Percentiles rank a stretch among this genome's conserved stretches.
phyloP scores from a whole-genome alignment of 2,329 filamentous ascomycete species.

The Cercospora nicotianae region DNA sequence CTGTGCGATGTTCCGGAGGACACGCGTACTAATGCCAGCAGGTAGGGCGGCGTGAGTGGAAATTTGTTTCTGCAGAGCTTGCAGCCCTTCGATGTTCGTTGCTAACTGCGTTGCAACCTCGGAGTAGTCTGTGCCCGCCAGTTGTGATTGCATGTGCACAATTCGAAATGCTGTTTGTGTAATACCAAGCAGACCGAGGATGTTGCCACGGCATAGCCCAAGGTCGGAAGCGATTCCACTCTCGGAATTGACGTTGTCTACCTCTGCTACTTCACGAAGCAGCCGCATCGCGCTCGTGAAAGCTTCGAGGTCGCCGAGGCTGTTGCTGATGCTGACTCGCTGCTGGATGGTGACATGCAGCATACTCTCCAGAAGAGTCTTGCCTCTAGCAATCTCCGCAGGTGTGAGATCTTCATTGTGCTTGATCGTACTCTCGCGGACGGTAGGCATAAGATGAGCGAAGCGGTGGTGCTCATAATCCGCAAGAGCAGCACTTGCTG shows the following conservation, averaged over 20 bases:
- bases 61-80: not conserved
- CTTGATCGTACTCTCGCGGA: constrained; percentile 66
- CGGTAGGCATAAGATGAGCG: constrained; percentile 68
- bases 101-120: not conserved
- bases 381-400: constrained; percentile 74
- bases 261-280: constrained; percentile 14
- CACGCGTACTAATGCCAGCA: constrained; percentile 6
- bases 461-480: constrained; percentile 79
- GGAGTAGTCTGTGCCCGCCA: constrained; percentile 22
- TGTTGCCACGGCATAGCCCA: not conserved
- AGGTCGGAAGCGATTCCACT: not conserved
- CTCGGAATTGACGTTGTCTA: not conserved
- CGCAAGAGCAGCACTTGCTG: constrained; percentile 38
- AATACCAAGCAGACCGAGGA: constrained; percentile 11
- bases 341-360: constrained; percentile 51
- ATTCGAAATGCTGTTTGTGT: constrained; percentile 14
- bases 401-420: constrained; percentile 83
- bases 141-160: constrained; percentile 22
- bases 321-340: constrained; percentile 14
- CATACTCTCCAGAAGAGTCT: constrained; percentile 84
- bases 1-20: not conserved
- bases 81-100: not conserved
- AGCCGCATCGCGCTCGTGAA: constrained; percentile 16
- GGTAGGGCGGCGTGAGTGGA: constrained; percentile 7
- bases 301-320: constrained; percentile 4